Evolutionary conservation across 2,329 filamentous ascomycete species (phyloP), one percentile per base, ranked within the genome.

Genomic region (Diaporthe nobilis): DNA sequence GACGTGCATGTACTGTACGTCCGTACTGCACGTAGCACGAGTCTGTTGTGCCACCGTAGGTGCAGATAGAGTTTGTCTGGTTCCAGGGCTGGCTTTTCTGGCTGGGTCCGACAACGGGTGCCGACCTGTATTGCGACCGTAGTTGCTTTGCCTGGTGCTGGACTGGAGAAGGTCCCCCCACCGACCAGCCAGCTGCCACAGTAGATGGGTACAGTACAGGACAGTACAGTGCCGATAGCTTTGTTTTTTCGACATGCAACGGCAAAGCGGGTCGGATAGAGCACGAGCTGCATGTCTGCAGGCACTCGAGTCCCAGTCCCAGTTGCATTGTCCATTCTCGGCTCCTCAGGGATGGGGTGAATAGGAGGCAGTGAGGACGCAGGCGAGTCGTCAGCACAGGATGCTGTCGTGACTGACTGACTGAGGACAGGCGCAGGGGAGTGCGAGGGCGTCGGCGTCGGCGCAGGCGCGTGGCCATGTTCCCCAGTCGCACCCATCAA

Each of bases 301-400:
- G 39, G 25, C 39, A 34, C 17, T 47, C 37, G 25, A 65, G 34
- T 42, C 58, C 63, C 44, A 34, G 47, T 25, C 49, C 65, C 31
- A 39, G 49, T 51, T 39, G 65, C 25, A 55, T 70, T 55, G 47
- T 55, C n/a, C 34, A 53, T 68, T 28, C 47, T 28, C 31, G 47
- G 47, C 49, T 68, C 47, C 31, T 34, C 15, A 34, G 17, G 28
- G 53, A 34, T 31, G 22, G 57, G 22, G 37, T 60, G 34, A 25
- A 60, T 60, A 39, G 34, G 47, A 53, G 49, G 65, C 49, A 68
- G 34, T 25, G 47, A 53, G 34, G 37, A n/a, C 39, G 51, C 25
- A 20, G 63, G 57, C 49, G 39, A 76, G 47, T 74, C 71, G 75
- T 74, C 71, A 63, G 65, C 65, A 42, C 22, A 53, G 47, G 31